A percentile compares a stretch with the other conserved stretches of the same genome.
phyloP scores from a whole-genome alignment of 164 flowering plant genomes.

The Pachysandra terminalis region DNA sequence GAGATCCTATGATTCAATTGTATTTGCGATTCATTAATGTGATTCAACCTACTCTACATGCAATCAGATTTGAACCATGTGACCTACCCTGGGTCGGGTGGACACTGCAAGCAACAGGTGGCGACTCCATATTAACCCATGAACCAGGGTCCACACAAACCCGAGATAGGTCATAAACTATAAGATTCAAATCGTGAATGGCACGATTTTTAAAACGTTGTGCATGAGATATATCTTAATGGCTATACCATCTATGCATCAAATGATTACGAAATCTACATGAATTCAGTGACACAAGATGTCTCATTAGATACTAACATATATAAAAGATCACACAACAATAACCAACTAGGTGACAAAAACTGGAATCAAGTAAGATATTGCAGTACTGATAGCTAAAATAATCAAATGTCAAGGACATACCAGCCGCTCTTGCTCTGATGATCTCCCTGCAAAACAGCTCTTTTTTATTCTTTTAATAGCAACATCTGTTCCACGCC shows the following conservation, averaged over 20 bases:
- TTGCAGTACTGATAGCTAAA: background rate
- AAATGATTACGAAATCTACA: background rate
- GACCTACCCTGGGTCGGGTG: no score
- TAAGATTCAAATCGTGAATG: no score
- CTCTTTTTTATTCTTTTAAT: conserved; percentile 84
- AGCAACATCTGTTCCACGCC: conserved; percentile 95
- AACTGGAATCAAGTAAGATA: background rate
- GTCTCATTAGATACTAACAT: background rate
- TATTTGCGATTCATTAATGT: no score
- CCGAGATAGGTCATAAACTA: no score
- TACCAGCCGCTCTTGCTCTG: conserved; percentile 88
- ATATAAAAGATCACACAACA: background rate
- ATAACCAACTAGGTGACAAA: background rate
- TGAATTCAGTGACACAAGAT: background rate
- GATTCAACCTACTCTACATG: no score
- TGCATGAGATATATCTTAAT: no score
- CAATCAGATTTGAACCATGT: no score
- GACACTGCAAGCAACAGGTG: no score
- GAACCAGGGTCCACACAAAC: no score
- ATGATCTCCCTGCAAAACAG: conserved; percentile 78
- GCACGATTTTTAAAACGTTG: no score
- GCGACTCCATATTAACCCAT: no score
- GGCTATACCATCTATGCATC: background rate
- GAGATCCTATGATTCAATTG: no score
- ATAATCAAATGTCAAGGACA: conserved; percentile 17